Conservation (phyloP, 1,284 basidiomycete species). For the Phlebopus sp. region DNA sequence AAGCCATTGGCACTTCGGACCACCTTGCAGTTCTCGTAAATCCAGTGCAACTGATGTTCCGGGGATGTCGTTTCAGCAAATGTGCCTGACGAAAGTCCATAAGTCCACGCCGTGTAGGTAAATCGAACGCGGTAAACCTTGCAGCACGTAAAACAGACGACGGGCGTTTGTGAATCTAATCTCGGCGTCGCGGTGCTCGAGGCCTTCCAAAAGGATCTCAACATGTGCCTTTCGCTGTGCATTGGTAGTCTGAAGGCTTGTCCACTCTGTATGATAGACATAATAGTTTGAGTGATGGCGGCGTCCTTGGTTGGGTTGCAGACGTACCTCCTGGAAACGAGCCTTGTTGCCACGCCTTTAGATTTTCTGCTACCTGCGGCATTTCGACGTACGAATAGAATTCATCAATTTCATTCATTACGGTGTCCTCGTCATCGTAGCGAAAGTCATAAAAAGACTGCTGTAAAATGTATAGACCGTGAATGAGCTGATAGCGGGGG, state of each 20-base stretch:
- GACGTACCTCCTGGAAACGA: constrained; percentile 71
- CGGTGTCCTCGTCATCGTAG: constrained; percentile 93
- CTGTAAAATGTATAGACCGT: constrained; percentile 40
- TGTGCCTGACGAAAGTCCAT: constrained; percentile 56
- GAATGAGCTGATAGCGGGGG: constrained; percentile 14
- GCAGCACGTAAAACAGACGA: constrained; percentile 83
- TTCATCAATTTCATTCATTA: constrained; percentile 96
- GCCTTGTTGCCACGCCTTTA: constrained; percentile 78
- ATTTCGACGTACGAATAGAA: constrained; percentile 99
- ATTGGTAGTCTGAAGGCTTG: constrained; percentile 51
- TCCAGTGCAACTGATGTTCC: constrained; percentile 94
- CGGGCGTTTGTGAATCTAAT: constrained; percentile 85
- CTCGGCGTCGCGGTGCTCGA: constrained; percentile 84
- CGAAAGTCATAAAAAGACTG: constrained; percentile 86
- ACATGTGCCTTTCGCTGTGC: constrained; percentile 68
- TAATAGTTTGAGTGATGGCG: constrained; percentile 1
- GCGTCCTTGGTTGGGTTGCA: not conserved
- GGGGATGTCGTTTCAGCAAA: constrained; percentile 90
- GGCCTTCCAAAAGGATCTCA: constrained; percentile 76
- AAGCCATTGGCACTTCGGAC: constrained; percentile 86
- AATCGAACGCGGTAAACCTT: constrained; percentile 54
- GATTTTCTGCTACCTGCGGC: constrained; percentile 85
- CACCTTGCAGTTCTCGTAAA: constrained; percentile 90
- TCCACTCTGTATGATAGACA: constrained; percentile 65
- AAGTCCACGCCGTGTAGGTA: constrained; percentile 15